Conservation (phyloP, 768 basidiomycete species). For the Lactifluus volemus region DNA sequence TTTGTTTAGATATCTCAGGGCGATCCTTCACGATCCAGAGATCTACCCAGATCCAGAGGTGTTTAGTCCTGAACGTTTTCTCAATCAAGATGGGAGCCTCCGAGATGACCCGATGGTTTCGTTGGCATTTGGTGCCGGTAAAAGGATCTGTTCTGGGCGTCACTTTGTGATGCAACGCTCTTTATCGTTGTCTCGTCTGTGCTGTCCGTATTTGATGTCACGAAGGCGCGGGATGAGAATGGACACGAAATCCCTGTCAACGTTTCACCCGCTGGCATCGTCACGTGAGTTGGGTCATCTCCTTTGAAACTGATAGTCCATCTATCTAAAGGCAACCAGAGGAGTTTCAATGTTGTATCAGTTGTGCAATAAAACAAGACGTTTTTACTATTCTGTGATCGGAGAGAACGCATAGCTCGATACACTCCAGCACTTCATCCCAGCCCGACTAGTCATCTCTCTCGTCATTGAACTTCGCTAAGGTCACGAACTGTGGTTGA, state of each 20-base stretch:
- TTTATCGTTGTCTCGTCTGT: conserved; percentile 14
- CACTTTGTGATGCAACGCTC: conserved; percentile 20
- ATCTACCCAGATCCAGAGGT: conserved; percentile 12
- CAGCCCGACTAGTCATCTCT: too few species aligned
- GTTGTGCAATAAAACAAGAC: too few species aligned
- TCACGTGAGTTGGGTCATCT: background rate
- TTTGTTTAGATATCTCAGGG: background rate
- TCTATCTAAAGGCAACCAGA: background rate
- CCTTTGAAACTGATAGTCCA: background rate
- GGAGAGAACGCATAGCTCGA: too few species aligned
- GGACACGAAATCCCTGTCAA: conserved; percentile 8
- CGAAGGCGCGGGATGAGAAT: conserved; percentile 14
- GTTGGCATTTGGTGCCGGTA: conserved; percentile 8
- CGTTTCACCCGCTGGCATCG: background rate
- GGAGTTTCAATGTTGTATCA: conserved; percentile 8
- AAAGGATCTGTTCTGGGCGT: conserved; percentile 19
- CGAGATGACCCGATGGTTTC: conserved; percentile 2
- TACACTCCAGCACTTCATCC: too few species aligned
- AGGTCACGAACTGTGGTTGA: too few species aligned
- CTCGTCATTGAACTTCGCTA: too few species aligned
- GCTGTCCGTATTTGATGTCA: conserved; percentile 7
- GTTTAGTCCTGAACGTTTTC: conserved; percentile 17
- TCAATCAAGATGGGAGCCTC: conserved; percentile 8
- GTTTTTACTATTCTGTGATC: too few species aligned
- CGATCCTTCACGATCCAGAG: conserved; percentile 8